Evolutionary conservation across 768 basidiomycete species (phyloP), one percentile per base, ranked within the genome.

Genomic region (Infundibulicybe gibba): DNA sequence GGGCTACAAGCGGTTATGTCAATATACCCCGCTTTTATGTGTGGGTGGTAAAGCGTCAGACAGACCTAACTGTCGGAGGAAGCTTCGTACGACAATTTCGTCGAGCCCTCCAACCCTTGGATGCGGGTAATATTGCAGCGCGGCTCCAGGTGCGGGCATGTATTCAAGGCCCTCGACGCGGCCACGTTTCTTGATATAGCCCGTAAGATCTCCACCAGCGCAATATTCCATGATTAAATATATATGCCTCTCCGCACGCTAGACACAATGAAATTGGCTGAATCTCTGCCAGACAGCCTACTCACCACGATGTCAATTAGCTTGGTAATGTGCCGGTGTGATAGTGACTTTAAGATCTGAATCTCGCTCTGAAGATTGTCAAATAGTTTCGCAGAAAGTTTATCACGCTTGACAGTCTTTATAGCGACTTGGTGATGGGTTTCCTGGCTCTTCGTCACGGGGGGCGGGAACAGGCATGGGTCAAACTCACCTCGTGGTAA

Each of bases 291-390:
- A 35, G 32, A 38, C 50, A 32, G 43, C 19, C 12, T 13, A 58
- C 74, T 52, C 63, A 97, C 94, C 51, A 97, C 83, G 53, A 97
- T 94, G 62, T 97, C 93, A 44, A 94, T 82, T 20, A 99, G 73
- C 54, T 83, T 84, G 6, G 97, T 97, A 44, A 99, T 90, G 68
- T 98, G 93, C 37, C 89, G 75, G 65, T 99, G 94, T 4, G 86
- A 89, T 43, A 97, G 79, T 1, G 85, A 84, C 71, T 97, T 98
- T 57, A 98, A 81, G 52, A 99, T 97, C 52, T 92, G 85, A 49
- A 98, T 97, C 75, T 99, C 97, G 56, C 89, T 90, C 63, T 97
- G 93, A n/a, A 98, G 80, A 61, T 97, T 98, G 70, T 98, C 94
- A 48, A 97, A 83, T 14, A 97, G 79, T 68, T 97, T 99, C 12